These are phyloP conservation scores for Didymella sp. DNA, from an alignment of 2,329 filamentous ascomycete genomes.

Conservation along the genomic window DNA sequence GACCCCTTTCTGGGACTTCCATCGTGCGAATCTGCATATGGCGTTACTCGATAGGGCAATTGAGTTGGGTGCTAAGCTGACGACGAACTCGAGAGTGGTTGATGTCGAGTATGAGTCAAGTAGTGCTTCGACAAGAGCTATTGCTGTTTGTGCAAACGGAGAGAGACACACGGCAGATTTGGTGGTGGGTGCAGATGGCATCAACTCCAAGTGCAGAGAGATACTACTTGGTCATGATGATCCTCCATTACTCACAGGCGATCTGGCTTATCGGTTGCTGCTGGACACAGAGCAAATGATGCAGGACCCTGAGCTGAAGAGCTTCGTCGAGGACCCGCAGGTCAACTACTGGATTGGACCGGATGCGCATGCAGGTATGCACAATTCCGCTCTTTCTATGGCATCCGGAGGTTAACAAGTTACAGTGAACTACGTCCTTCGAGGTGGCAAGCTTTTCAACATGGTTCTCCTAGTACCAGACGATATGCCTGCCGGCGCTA, in stretches of 20 bases:
- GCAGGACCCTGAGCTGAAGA: constrained; percentile 55
- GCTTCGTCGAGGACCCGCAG: constrained; percentile 56
- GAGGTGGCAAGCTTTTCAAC: constrained; percentile 59
- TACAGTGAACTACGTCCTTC: constrained; percentile 59
- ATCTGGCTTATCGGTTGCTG: constrained; percentile 60
- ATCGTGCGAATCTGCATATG: constrained; percentile 60
- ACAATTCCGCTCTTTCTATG: background rate
- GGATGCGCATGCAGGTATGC: constrained; percentile 53
- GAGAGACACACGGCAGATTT: constrained; percentile 52
- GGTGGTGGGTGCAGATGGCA: constrained; percentile 59
- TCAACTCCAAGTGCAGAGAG: constrained; percentile 55
- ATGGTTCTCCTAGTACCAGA: constrained; percentile 61
- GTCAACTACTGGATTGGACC: constrained; percentile 63
- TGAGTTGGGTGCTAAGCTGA: constrained; percentile 58
- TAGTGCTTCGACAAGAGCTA: constrained; percentile 44
- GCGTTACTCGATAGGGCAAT: constrained; percentile 57
- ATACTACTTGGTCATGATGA: constrained; percentile 55
- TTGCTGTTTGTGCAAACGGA: constrained; percentile 52
- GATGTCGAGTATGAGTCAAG: constrained; percentile 48
- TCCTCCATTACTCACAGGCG: constrained; percentile 58
- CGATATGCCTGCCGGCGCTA: constrained; percentile 56
- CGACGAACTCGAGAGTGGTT: constrained; percentile 54
- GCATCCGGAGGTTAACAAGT: constrained; percentile 1
- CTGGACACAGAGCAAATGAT: constrained; percentile 56
- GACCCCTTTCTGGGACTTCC: constrained; percentile 62